phyloP scores from a whole-genome alignment of 2,329 filamentous ascomycete species.

The Pseudopithomyces chartarum region DNA sequence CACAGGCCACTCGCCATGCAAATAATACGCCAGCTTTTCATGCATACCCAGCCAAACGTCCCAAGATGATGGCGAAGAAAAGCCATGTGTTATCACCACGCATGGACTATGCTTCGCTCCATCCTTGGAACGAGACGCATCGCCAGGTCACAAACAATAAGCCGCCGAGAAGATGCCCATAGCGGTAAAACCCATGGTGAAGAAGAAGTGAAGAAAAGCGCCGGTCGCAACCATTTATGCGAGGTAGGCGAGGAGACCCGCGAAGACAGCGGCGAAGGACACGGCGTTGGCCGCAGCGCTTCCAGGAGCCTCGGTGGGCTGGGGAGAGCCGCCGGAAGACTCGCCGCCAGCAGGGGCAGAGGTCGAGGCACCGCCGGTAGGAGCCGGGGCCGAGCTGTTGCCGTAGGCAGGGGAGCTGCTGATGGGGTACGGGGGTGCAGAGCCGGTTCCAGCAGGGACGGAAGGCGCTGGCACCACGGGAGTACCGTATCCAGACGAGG shows the following conservation, averaged over 20 bases:
- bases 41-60: not conserved
- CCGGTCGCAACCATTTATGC: not conserved
- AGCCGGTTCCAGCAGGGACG: slow-evolving; percentile 5
- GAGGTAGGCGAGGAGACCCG: slow-evolving; percentile 2
- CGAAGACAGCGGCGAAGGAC: slow-evolving; percentile 1
- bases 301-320: not conserved
- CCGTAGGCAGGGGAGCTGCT: not conserved
- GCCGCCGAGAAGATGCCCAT: slow-evolving; percentile 4
- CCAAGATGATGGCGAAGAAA: not conserved
- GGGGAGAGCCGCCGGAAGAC: not conserved
- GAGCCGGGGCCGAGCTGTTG: not conserved
- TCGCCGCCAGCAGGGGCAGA: not conserved
- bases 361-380: not conserved
- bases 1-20: not conserved
- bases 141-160: not conserved
- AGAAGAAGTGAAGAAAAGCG: slow-evolving; percentile 2
- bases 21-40: slow-evolving; percentile 3
- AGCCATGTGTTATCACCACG: slow-evolving; percentile 1
- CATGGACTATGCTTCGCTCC: slow-evolving; percentile 4
- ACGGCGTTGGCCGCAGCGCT: not conserved
- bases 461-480: slow-evolving; percentile 8
- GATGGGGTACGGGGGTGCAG: not conserved
- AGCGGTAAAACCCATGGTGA: not conserved
- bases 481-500: not conserved
- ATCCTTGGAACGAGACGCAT: slow-evolving; percentile 2